Evolutionary conservation across 1,284 basidiomycete genomes (phyloP).

Genomic region (Tylopilus orsonianus): DNA sequence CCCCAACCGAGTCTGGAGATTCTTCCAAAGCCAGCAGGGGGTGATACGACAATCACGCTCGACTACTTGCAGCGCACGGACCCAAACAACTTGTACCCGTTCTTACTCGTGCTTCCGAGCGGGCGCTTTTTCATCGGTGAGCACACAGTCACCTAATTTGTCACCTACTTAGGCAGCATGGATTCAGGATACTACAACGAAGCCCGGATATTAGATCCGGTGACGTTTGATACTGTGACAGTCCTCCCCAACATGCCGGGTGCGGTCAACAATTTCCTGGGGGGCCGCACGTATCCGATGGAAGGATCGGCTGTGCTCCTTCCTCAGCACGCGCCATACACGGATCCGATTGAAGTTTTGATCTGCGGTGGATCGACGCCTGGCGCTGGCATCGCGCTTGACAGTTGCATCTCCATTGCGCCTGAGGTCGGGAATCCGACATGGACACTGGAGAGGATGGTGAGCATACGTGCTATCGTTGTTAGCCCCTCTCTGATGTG

Average conservation of each 20-base stretch:
- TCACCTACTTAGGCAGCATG: not conserved
- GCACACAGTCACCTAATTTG: conserved; percentile 7
- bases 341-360: conserved; percentile 62
- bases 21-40: conserved; percentile 45
- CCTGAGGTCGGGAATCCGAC: conserved; percentile 58
- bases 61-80: conserved; percentile 60
- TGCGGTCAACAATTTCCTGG: conserved; percentile 70
- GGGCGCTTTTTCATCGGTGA: conserved; percentile 64
- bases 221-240: conserved; percentile 57
- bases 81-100: conserved; percentile 76
- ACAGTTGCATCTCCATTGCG: conserved; percentile 67
- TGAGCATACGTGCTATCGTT: conserved; percentile 29
- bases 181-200: conserved; percentile 70
- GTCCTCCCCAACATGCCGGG: conserved; percentile 72
- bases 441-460: conserved; percentile 76
- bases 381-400: conserved; percentile 54
- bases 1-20: conserved; percentile 68
- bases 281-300: conserved; percentile 75
- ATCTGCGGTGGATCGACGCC: conserved; percentile 76
- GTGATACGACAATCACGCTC: conserved; percentile 41
- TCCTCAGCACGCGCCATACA: conserved; percentile 69
- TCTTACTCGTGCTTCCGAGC: conserved; percentile 68
- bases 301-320: conserved; percentile 69
- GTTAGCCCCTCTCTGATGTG: not conserved
- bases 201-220: conserved; percentile 69